Percentiles rank a stretch among this genome's conserved stretches.
Evolutionary conservation across 345 rosid genomes (phyloP).

Genomic region (Triadica sebifera): DNA sequence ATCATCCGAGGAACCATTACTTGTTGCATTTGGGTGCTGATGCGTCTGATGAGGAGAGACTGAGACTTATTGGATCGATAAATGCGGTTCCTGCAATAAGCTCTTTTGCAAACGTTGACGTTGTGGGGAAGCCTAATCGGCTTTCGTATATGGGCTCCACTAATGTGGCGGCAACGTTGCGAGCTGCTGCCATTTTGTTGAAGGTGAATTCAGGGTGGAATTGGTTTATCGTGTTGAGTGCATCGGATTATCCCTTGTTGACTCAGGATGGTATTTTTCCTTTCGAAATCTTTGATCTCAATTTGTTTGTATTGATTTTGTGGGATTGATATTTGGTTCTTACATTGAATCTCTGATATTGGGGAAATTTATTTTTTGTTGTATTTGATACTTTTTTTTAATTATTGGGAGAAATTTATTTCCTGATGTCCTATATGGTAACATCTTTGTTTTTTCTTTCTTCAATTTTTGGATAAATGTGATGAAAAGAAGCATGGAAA

Average conservation of each 20-base stretch:
- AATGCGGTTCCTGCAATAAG: slow-evolving; percentile 67
- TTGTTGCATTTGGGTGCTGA: slow-evolving; percentile 80
- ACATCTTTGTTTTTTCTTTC: not conserved
- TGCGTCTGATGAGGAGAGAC: slow-evolving; percentile 71
- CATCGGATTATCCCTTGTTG: slow-evolving; percentile 83
- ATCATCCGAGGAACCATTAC: slow-evolving; percentile 94
- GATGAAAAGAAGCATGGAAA: not conserved
- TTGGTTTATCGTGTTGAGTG: slow-evolving; percentile 86
- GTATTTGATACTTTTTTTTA: not conserved
- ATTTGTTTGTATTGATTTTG: slow-evolving; percentile 4
- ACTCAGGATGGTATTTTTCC: slow-evolving; percentile 81
- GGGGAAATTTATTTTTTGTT: not conserved
- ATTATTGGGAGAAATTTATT: no score
- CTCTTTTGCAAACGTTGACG: slow-evolving; percentile 87
- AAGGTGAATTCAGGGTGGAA: slow-evolving; percentile 77
- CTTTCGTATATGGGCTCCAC: slow-evolving; percentile 74
- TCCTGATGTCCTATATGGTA: not conserved
- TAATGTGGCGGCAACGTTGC: slow-evolving; percentile 60
- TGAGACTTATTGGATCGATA: slow-evolving; percentile 50
- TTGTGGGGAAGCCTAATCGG: slow-evolving; percentile 74
- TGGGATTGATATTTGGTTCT: not conserved
- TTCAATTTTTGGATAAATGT: not conserved
- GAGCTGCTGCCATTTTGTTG: slow-evolving; percentile 78
- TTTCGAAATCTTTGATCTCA: not conserved
- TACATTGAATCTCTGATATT: not conserved